phyloP scores from a whole-genome alignment of 805 yeast genomes.

The Wickerhamiella qilinensis region DNA sequence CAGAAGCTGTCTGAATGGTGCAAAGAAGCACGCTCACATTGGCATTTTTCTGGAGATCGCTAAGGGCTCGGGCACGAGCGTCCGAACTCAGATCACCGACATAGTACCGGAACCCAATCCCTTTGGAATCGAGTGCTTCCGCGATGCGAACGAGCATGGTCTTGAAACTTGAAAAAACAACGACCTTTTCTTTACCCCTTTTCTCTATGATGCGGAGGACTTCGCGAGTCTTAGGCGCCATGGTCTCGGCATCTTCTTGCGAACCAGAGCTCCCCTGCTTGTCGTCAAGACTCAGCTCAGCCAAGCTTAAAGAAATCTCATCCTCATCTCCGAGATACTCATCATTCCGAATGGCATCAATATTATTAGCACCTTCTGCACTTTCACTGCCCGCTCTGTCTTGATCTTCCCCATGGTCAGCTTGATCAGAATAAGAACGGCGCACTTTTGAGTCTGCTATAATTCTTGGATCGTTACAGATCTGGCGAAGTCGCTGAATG shows the following conservation, averaged over 20 bases:
- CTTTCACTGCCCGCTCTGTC: no score
- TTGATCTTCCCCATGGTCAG: no score
- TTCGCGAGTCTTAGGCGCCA: conserved; percentile 21
- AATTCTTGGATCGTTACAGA: conserved; percentile 9
- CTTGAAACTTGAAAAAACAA: conserved; percentile 31
- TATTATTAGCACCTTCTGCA: no score
- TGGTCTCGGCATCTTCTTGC: no score
- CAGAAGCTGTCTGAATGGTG: conserved; percentile 29
- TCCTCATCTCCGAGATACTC: not conserved
- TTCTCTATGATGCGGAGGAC: conserved; percentile 22
- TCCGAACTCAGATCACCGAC: conserved; percentile 23
- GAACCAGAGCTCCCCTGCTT: no score
- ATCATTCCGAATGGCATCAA: no score
- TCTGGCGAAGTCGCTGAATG: conserved; percentile 10
- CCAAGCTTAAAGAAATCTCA: no score
- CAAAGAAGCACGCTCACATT: conserved; percentile 24
- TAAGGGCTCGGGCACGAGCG: conserved; percentile 21
- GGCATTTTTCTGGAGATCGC: conserved; percentile 14
- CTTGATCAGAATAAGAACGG: no score
- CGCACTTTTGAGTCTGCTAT: no score
- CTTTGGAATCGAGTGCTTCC: conserved; percentile 18
- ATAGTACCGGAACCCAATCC: conserved; percentile 22
- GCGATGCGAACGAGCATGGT: conserved; percentile 22
- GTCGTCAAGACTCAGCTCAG: no score
- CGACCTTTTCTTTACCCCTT: conserved; percentile 26